A percentile compares a stretch with the other conserved stretches of the same genome.
Evolutionary conservation across 192 early-diverging fungal species (phyloP).

Genomic region (Diversispora epigaea): DNA sequence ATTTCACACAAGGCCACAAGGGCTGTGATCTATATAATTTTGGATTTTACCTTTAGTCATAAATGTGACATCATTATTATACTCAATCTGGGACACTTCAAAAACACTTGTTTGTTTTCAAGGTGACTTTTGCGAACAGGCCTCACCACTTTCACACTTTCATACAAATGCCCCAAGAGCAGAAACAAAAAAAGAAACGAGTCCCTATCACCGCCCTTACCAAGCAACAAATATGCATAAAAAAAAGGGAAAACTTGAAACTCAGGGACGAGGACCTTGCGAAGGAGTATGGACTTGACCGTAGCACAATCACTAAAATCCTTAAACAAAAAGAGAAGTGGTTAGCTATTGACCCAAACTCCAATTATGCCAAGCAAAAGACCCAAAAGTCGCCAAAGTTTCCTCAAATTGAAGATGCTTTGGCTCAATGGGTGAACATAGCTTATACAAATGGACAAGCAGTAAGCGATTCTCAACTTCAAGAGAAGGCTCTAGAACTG

Average conservation of each 20-base stretch:
- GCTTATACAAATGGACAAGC: not conserved
- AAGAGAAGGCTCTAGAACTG: conserved; percentile 27
- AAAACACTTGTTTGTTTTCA: conserved; percentile 25
- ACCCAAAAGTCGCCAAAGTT: conserved; percentile 34
- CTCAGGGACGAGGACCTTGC: conserved; percentile 34
- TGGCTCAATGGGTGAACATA: conserved; percentile 16
- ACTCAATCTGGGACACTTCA: conserved; percentile 6
- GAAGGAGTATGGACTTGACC: conserved; percentile 27
- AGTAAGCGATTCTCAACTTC: conserved; percentile 27
- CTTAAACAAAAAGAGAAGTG: conserved; percentile 30
- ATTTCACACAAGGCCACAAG: not conserved
- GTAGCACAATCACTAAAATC: conserved; percentile 33
- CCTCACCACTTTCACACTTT: conserved; percentile 1
- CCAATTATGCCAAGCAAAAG: conserved; percentile 31
- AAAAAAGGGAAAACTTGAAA: conserved; percentile 27
- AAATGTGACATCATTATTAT: conserved; percentile 14
- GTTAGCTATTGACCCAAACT: conserved; percentile 32
- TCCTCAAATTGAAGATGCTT: conserved; percentile 28
- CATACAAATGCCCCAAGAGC: conserved; percentile 32
- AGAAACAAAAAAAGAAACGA: conserved; percentile 32
- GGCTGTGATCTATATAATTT: not conserved
- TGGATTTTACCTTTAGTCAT: not conserved
- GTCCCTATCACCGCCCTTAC: conserved; percentile 34
- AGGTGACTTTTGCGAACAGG: conserved; percentile 26
- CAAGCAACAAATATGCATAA: conserved; percentile 31